Conservation (phyloP, 2,329 filamentous ascomycete genomes). For the Sporothrix dimorphospora region DNA sequence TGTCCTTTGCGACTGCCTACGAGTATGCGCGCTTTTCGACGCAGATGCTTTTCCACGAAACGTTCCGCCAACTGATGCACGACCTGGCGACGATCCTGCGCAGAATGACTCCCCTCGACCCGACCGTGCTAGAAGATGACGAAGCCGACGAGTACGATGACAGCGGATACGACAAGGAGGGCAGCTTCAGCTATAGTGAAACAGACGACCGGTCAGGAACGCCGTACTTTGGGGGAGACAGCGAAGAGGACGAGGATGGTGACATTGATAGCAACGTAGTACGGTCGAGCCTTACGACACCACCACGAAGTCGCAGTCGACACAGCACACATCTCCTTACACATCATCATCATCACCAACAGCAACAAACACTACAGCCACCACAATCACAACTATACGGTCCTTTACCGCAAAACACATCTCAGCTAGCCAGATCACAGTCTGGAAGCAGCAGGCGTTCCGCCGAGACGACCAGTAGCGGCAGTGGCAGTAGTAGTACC, state of each 20-base stretch:
- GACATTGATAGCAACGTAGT: conserved; percentile 54
- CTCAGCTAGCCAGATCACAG: neutral
- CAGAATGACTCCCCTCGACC: conserved; percentile 69
- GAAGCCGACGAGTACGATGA: conserved; percentile 34
- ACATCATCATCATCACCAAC: conserved; percentile 26
- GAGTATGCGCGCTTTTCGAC: conserved; percentile 84
- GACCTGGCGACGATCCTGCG: conserved; percentile 80
- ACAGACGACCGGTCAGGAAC: neutral
- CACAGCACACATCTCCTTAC: conserved; percentile 32
- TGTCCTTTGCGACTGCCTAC: conserved; percentile 73
- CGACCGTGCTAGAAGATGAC: conserved; percentile 50
- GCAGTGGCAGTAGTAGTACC: neutral
- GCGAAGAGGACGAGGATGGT: conserved; percentile 41
- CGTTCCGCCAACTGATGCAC: conserved; percentile 80
- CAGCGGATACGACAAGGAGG: conserved; percentile 40
- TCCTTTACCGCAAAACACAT: neutral
- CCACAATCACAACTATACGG: neutral
- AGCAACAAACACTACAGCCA: no score
- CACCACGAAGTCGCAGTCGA: conserved; percentile 48
- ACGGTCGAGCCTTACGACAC: conserved; percentile 50
- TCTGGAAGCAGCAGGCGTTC: conserved; percentile 4
- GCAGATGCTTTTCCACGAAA: conserved; percentile 64
- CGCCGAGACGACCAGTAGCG: neutral
- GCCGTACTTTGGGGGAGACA: conserved; percentile 33
- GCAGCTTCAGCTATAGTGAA: conserved; percentile 33